Conservation (phyloP, 192 early-diverging fungal species). For the Rhizoclosmatium globosum region DNA sequence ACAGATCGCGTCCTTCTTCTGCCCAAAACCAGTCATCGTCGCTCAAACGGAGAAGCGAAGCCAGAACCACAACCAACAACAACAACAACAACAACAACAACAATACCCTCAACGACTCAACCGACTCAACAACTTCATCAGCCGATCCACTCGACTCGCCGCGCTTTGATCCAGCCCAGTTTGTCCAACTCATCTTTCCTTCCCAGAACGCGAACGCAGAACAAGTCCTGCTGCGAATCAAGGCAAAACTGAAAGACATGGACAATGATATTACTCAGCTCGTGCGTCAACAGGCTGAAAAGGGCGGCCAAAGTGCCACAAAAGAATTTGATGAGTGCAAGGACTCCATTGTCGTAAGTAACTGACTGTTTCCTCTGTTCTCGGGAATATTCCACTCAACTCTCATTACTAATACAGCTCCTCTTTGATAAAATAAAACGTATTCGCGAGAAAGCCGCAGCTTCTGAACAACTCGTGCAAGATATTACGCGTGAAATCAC, state of each 20-base stretch:
- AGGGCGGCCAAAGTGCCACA: slow-evolving; percentile 59
- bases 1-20: too few relatives aligned
- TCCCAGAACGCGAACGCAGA: slow-evolving; percentile 48
- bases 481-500: slow-evolving; percentile 98
- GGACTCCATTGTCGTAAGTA: slow-evolving; percentile 74
- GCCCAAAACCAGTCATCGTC: too few relatives aligned
- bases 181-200: slow-evolving; percentile 74
- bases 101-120: too few relatives aligned
- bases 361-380: slow-evolving; percentile 21
- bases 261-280: slow-evolving; percentile 73
- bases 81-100: neutral
- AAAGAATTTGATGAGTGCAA: slow-evolving; percentile 76
- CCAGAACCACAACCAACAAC: too few relatives aligned
- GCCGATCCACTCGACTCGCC: slow-evolving; percentile 69
- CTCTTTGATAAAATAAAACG: slow-evolving; percentile 82
- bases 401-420: slow-evolving; percentile 51
- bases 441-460: slow-evolving; percentile 85
- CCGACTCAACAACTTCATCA: too few relatives aligned
- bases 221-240: slow-evolving; percentile 66
- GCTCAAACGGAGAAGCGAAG: too few relatives aligned
- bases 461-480: slow-evolving; percentile 87
- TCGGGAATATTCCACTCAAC: neutral
- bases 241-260: slow-evolving; percentile 64
- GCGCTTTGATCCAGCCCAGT: slow-evolving; percentile 77
- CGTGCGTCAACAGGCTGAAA: slow-evolving; percentile 75